Conservation (phyloP, 305 asterid species). For the Ilex paraguariensis region DNA sequence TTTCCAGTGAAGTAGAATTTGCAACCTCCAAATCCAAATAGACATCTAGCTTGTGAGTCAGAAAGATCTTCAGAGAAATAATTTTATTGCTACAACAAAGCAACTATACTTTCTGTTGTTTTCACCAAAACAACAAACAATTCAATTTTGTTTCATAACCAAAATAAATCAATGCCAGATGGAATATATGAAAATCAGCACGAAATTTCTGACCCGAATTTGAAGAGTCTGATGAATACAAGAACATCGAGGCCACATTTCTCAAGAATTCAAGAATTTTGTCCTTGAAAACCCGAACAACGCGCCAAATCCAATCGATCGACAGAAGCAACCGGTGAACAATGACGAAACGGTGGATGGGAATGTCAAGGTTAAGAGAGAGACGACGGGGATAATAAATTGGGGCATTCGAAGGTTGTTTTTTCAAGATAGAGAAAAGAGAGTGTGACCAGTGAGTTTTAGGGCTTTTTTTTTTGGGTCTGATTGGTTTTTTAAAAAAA, state of each 20-base stretch:
- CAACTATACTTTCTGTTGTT: too few relatives aligned
- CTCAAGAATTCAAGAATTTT: constrained; percentile 72
- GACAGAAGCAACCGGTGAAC: constrained; percentile 56
- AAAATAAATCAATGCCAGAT: too few relatives aligned
- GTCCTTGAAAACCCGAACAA: constrained; percentile 48
- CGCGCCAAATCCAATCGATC: constrained; percentile 55
- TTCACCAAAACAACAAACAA: too few relatives aligned
- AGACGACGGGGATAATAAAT: constrained; percentile 74
- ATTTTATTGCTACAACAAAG: too few relatives aligned
- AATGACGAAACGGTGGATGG: constrained; percentile 34
- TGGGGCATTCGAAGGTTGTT: constrained; percentile 59
- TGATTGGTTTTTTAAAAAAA: too few relatives aligned
- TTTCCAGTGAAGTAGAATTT: constrained; percentile 46
- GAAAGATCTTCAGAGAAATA: constrained; percentile 64
- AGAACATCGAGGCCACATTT: constrained; percentile 73
- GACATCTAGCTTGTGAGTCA: constrained; percentile 74
- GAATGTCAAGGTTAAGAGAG: constrained; percentile 43
- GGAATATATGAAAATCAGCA: too few relatives aligned
- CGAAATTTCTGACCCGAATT: constrained; percentile 59
- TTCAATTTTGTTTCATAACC: too few relatives aligned
- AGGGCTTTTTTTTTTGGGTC: too few relatives aligned
- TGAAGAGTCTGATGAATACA: constrained; percentile 63
- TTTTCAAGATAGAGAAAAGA: constrained; percentile 60
- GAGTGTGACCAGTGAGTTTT: constrained; percentile 55
- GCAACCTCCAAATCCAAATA: constrained; percentile 69